These are phyloP conservation scores for Termitomyces sp. DNA, from an alignment of 768 basidiomycete species.

Conservation along the genomic window DNA sequence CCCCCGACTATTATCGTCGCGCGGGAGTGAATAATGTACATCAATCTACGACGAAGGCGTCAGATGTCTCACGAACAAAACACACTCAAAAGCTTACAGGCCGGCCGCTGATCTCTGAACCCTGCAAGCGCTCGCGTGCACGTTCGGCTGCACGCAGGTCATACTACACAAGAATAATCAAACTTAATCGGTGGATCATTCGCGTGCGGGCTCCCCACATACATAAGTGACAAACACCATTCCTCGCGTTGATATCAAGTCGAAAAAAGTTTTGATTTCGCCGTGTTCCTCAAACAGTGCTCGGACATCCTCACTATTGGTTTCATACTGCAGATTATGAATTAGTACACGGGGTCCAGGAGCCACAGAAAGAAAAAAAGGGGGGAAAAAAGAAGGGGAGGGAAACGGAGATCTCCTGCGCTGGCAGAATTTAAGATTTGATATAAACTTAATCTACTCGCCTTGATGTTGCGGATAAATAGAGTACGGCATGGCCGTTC, in stretches of 20 bases:
- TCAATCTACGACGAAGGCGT: constrained; percentile 70
- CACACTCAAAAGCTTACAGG: constrained; percentile 54
- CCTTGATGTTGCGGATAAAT: constrained; percentile 98
- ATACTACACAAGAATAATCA: constrained; percentile 56
- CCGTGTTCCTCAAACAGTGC: constrained; percentile 88
- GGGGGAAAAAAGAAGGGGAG: no score
- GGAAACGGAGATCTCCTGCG: background rate
- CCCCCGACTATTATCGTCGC: constrained; percentile 69
- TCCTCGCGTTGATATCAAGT: constrained; percentile 89
- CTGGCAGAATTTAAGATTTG: constrained; percentile 1
- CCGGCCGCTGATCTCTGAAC: constrained; percentile 79
- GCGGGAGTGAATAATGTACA: constrained; percentile 94
- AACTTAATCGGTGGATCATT: background rate
- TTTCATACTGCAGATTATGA: constrained; percentile 67
- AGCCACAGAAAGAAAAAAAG: background rate
- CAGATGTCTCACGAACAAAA: constrained; percentile 6
- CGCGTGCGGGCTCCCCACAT: constrained; percentile 38
- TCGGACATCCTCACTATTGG: constrained; percentile 79
- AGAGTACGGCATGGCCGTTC: constrained; percentile 94
- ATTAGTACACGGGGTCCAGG: constrained; percentile 9
- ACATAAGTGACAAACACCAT: constrained; percentile 99
- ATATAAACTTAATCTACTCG: constrained; percentile 37
- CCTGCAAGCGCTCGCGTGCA: constrained; percentile 87
- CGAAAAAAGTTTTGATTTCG: constrained; percentile 96
- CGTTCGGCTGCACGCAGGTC: constrained; percentile 91